Percentiles rank a stretch among this genome's conserved stretches.
Evolutionary conservation across 2,329 filamentous ascomycete genomes (phyloP).

Genomic region (Colletotrichum tropicale): DNA sequence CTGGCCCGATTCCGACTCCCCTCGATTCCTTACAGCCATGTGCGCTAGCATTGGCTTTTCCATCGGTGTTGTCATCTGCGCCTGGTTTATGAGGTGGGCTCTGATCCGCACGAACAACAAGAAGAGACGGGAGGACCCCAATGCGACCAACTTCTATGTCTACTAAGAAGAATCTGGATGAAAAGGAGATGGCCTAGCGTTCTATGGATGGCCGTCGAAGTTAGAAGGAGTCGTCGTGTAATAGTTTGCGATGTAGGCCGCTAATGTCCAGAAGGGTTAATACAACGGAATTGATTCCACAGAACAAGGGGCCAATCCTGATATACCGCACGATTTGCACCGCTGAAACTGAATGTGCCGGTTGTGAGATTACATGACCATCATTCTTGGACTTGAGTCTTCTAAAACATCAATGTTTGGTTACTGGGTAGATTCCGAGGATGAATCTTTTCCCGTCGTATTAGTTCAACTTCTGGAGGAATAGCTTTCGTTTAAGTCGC

Average conservation of each 20-base stretch:
- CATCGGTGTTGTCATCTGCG: constrained; percentile 36
- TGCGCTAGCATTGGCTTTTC: constrained; percentile 27
- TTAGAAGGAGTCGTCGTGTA: background rate
- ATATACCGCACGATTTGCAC: fast-evolving
- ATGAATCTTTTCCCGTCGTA: background rate
- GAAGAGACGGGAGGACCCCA: constrained; percentile 25
- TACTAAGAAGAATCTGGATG: constrained; percentile 21
- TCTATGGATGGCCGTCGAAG: background rate
- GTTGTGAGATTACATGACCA: background rate
- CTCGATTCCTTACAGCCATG: constrained; percentile 24
- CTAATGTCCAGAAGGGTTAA: background rate
- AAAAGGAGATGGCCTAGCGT: background rate
- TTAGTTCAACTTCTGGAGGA: fast-evolving
- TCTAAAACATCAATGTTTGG: background rate
- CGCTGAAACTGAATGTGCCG: no score
- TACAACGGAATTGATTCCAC: background rate
- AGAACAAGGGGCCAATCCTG: background rate
- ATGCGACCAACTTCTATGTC: constrained; percentile 31
- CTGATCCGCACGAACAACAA: constrained; percentile 40
- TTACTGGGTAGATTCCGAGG: background rate
- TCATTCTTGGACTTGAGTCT: background rate
- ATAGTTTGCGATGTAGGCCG: background rate
- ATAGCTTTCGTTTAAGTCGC: background rate
- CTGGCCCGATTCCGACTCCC: constrained; percentile 17
- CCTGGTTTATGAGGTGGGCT: constrained; percentile 38